Conservation (phyloP, 352 stramenopile genomes). For the Globisporangium recalcitrans region DNA sequence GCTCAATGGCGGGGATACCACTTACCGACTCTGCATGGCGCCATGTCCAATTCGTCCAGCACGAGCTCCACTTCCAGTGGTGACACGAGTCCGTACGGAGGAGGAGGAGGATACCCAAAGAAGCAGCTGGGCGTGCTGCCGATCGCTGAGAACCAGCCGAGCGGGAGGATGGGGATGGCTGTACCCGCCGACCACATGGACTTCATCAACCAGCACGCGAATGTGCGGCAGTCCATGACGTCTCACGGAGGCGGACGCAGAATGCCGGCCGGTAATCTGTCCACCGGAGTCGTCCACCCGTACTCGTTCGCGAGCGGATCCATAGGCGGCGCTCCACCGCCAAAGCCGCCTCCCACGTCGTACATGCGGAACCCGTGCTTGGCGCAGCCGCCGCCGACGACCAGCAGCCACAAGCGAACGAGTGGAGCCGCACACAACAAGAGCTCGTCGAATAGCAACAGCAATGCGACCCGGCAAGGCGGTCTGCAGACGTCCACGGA, state of each 20-base stretch:
- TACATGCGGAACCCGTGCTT: conserved; percentile 48
- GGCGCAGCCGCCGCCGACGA: conserved; percentile 7
- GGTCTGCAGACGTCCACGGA: conserved; percentile 37
- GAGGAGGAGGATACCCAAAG: conserved; percentile 12
- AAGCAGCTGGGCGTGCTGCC: conserved; percentile 22
- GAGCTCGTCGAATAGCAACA: not conserved
- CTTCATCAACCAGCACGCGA: conserved; percentile 32
- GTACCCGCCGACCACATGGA: conserved; percentile 35
- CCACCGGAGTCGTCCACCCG: conserved; percentile 24
- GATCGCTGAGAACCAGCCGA: conserved; percentile 33
- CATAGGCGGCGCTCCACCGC: conserved; percentile 14
- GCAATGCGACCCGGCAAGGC: conserved; percentile 4
- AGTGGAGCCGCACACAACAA: conserved; percentile 10
- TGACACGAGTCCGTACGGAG: conserved; percentile 15
- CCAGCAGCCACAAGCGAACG: conserved; percentile 23
- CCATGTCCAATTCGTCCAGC: conserved; percentile 7
- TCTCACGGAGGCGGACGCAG: conserved; percentile 40
- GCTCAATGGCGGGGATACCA: conserved; percentile 7
- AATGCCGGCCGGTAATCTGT: not conserved
- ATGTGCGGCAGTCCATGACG: conserved; percentile 40
- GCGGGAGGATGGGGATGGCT: conserved; percentile 9
- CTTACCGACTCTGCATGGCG: conserved; percentile 12
- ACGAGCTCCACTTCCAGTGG: not conserved
- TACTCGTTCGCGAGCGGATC: conserved; percentile 21
- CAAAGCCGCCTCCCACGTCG: conserved; percentile 41